A percentile compares a stretch with the other conserved stretches of the same genome.
Conservation (phyloP, 2,329 filamentous ascomycete genomes). For the Grosmannia clavigera region DNA sequence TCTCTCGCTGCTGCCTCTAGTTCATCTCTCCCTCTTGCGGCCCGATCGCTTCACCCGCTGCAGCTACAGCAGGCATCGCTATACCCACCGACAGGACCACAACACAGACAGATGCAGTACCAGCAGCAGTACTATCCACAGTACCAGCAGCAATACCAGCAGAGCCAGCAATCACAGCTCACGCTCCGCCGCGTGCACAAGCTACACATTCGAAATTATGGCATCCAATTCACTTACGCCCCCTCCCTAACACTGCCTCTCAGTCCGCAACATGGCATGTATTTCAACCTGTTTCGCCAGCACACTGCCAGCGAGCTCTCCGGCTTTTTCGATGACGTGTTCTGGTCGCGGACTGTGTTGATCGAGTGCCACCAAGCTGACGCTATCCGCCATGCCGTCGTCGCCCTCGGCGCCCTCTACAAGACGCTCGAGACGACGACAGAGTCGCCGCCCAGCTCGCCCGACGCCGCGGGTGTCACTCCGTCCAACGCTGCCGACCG, state of each 20-base stretch:
- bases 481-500: constrained; percentile 13
- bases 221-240: constrained; percentile 15
- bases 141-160: too few species aligned
- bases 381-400: constrained; percentile 51
- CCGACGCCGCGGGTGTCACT: constrained; percentile 19
- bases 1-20: too few species aligned
- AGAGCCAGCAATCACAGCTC: too few species aligned
- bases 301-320: constrained; percentile 52
- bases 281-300: constrained; percentile 49
- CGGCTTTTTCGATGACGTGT: constrained; percentile 53
- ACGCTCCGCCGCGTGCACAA: too few species aligned
- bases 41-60: not conserved
- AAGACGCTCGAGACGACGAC: constrained; percentile 50
- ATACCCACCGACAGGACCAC: too few species aligned
- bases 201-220: too few species aligned
- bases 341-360: constrained; percentile 51
- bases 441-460: constrained; percentile 36
- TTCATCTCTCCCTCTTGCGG: constrained; percentile 12
- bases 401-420: constrained; percentile 54
- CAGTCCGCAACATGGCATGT: constrained; percentile 38
- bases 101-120: too few species aligned
- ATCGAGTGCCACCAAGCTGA: constrained; percentile 50
- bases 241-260: constrained; percentile 34
- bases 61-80: not conserved
- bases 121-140: too few species aligned